Evolutionary conservation across 2,329 filamentous ascomycete species (phyloP).

Genomic region (Cytospora chrysosperma): DNA sequence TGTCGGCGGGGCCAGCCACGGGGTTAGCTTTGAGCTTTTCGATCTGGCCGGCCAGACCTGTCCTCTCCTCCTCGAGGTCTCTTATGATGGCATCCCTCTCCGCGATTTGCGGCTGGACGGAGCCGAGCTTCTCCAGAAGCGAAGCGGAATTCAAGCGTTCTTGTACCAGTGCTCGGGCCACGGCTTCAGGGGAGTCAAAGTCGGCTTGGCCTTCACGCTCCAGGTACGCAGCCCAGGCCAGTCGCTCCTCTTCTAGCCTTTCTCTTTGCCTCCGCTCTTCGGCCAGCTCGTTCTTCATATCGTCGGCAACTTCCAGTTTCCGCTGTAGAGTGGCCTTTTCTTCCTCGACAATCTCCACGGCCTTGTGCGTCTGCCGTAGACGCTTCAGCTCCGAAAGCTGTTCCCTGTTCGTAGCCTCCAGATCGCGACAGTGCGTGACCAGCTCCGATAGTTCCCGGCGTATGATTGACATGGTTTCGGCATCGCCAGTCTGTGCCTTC

Average conservation of each 20-base stretch:
- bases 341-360: slow-evolving; percentile 92
- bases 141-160: slow-evolving; percentile 78
- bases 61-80: slow-evolving; percentile 68
- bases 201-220: slow-evolving; percentile 69
- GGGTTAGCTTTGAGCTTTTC: slow-evolving; percentile 63
- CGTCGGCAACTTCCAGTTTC: slow-evolving; percentile 71
- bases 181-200: slow-evolving; percentile 83
- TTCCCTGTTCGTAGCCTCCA: slow-evolving; percentile 79
- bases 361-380: slow-evolving; percentile 76
- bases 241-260: slow-evolving; percentile 82
- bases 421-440: slow-evolving; percentile 80
- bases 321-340: slow-evolving; percentile 84
- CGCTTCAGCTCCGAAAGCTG: slow-evolving; percentile 78
- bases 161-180: slow-evolving; percentile 80
- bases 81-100: slow-evolving; percentile 77
- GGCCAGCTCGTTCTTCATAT: slow-evolving; percentile 71
- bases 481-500: slow-evolving; percentile 83
- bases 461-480: slow-evolving; percentile 80
- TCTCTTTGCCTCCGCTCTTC: slow-evolving; percentile 82
- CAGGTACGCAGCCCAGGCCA: slow-evolving; percentile 84
- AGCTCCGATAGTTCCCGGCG: slow-evolving; percentile 88
- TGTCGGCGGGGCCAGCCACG: slow-evolving; percentile 54
- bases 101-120: slow-evolving; percentile 72
- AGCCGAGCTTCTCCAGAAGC: slow-evolving; percentile 77
- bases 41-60: slow-evolving; percentile 63